phyloP scores from a whole-genome alignment of 176 grass and related monocot genomes.

The Avena eriantha region DNA sequence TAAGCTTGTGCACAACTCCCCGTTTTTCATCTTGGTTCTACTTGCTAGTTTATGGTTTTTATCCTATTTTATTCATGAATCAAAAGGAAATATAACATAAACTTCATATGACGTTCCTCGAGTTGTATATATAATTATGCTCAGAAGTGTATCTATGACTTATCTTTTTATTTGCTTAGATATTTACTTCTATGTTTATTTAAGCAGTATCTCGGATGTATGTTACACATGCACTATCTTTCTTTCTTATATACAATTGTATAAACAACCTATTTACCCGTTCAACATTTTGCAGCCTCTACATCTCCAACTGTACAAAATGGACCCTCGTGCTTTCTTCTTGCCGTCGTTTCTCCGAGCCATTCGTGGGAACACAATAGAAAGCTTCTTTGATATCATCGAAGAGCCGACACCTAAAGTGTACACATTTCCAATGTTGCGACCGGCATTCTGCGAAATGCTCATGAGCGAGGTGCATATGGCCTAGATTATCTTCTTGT shows the following conservation, averaged over 20 bases:
- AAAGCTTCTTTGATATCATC: conserved; percentile 60
- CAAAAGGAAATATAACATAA: neutral
- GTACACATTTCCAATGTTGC: conserved; percentile 69
- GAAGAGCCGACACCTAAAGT: conserved; percentile 50
- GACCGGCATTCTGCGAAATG: conserved; percentile 63
- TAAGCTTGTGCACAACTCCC: neutral
- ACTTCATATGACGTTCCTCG: neutral
- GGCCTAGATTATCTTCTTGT: neutral
- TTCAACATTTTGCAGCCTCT: conserved; percentile 47
- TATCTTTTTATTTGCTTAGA: neutral
- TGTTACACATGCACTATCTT: neutral
- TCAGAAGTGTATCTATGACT: neutral
- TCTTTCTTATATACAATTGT: neutral
- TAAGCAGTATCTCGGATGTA: neutral
- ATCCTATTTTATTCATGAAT: neutral
- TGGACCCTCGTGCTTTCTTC: conserved; percentile 62
- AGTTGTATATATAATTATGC: neutral
- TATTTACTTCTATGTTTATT: neutral
- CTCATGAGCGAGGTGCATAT: conserved; percentile 58
- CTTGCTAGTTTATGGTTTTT: neutral
- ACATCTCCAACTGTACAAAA: conserved; percentile 55
- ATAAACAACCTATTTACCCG: neutral
- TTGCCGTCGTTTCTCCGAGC: conserved; percentile 66
- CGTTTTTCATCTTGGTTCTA: neutral
- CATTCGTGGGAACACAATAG: conserved; percentile 51